Percentiles rank a stretch among this genome's conserved stretches.
These are phyloP conservation scores for Suhomyces xylopsoci DNA, from an alignment of 805 yeast species.

Conservation along the genomic window DNA sequence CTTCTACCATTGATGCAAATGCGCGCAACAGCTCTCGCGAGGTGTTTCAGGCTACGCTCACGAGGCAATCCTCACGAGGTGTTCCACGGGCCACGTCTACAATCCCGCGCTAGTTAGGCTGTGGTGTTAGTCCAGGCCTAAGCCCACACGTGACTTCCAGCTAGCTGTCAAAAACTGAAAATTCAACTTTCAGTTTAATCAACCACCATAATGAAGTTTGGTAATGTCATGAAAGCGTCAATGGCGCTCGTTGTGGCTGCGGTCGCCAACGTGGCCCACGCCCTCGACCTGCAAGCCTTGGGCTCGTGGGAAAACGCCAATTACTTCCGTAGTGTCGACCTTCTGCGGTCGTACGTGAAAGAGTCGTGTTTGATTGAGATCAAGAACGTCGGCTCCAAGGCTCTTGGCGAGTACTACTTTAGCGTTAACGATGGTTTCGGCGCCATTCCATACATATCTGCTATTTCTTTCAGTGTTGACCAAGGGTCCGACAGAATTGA, in stretches of 20 bases:
- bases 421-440: conserved; percentile 53
- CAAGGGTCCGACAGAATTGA: conserved; percentile 21
- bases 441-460: conserved; percentile 39
- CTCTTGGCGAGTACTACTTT: conserved; percentile 55
- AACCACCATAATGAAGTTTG: not conserved
- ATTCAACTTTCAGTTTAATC: not conserved
- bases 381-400: conserved; percentile 54
- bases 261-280: not conserved
- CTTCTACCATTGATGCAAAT: too few species aligned
- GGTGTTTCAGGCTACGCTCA: too few species aligned
- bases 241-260: not conserved
- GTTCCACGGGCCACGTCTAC: not conserved
- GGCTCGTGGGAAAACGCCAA: conserved; percentile 54
- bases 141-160: not conserved
- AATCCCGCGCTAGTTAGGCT: too few species aligned
- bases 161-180: not conserved
- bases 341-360: conserved; percentile 61
- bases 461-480: conserved; percentile 36
- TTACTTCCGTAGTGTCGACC: conserved; percentile 57
- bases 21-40: not conserved
- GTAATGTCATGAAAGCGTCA: conserved; percentile 1
- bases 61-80: too few species aligned
- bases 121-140: too few species aligned
- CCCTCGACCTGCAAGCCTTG: not conserved
- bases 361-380: conserved; percentile 57